Base-by-base conservation (phyloP, 2,329 filamentous ascomycete genomes). In the Cladosporium sp. region DNA sequence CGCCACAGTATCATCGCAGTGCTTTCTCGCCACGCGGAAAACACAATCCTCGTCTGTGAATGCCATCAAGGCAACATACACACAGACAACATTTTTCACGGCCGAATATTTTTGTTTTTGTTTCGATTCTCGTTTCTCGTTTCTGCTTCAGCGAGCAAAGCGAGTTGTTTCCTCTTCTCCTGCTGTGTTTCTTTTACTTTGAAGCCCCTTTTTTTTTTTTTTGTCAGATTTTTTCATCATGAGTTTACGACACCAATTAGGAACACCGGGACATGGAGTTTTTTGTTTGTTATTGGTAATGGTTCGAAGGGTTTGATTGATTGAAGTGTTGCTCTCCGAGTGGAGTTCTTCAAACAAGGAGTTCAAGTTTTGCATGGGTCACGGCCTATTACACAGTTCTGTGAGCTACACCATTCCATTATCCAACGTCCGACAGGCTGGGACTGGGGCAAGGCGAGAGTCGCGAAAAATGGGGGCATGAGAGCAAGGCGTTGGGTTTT, bases 341-440 rank as follows among this genome's bases (percentile, higher is more conserved):
- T 41, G 43, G 43, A 47, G 43, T 47, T 29, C 43, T 45, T 39
- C 17, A n/a, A n/a, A n/a, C n/a, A n/a, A n/a, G n/a, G n/a, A n/a
- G n/a, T n/a, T n/a, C n/a, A n/a, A n/a, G n/a, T n/a, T n/a, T n/a
- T n/a, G 30, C 11, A 34, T 34, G 32, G 32, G 15, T n/a, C n/a
- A 36, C 7, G 32, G 32, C 22, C 22, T 5, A 27, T 9, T 32
- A 32, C 30, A 32, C 6, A 32, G 11, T 32, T 32, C 11, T 12
- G 12, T 9, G 30, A n/a, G 30, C 12, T 32, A 17, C 34, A 36
- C 22, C 44, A 19, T 36, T 32, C 22, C 30, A 34, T 19, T 41
- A 41, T 40, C 45, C n/a, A n/a, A 48, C 45, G 45, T 48, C 45
- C 45, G 7, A 48, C 45, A 48, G 45, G 45, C 45, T 48, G 45